Evolutionary conservation across 805 yeast species (phyloP).

Genomic region (Candida insectorum): DNA sequence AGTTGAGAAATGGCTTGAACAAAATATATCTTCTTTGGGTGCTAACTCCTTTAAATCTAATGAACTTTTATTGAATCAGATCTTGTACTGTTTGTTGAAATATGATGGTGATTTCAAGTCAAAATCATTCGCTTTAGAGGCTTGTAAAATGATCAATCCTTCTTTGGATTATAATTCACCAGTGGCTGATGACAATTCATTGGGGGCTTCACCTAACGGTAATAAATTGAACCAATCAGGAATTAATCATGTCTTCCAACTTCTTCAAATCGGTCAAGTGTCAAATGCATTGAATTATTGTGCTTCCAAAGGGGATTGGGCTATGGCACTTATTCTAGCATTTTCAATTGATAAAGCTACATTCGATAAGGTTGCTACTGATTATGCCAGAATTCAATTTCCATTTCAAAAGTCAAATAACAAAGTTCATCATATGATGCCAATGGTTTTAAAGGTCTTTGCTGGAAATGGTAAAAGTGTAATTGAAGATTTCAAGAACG

Average conservation of each 20-base stretch:
- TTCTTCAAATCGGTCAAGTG: constrained; percentile 60
- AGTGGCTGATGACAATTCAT: constrained; percentile 10
- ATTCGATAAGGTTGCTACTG: constrained; percentile 56
- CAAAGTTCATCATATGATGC: constrained; percentile 43
- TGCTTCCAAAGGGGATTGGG: constrained; percentile 65
- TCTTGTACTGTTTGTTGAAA: constrained; percentile 24
- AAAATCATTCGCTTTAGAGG: constrained; percentile 24
- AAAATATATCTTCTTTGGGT: constrained; percentile 16
- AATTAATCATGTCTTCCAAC: constrained; percentile 26
- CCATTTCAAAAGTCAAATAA: constrained; percentile 38
- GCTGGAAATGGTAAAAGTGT: constrained; percentile 59
- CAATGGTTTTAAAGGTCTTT: constrained; percentile 58
- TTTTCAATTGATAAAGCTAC: constrained; percentile 59
- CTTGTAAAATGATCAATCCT: constrained; percentile 43
- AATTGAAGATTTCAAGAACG: constrained; percentile 44
- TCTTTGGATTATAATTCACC: constrained; percentile 26
- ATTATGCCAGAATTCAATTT: constrained; percentile 49
- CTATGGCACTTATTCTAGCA: constrained; percentile 71
- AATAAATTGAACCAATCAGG: constrained; percentile 39
- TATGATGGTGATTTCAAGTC: constrained; percentile 29
- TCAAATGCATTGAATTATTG: constrained; percentile 64
- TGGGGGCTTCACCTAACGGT: constrained; percentile 34
- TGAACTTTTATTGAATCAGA: constrained; percentile 29
- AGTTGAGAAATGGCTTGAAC: constrained; percentile 57
- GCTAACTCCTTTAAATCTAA: constrained; percentile 12